These are phyloP conservation scores for Alternaria triticimaculans DNA, from an alignment of 2,329 filamentous ascomycete genomes.

Conservation along the genomic window DNA sequence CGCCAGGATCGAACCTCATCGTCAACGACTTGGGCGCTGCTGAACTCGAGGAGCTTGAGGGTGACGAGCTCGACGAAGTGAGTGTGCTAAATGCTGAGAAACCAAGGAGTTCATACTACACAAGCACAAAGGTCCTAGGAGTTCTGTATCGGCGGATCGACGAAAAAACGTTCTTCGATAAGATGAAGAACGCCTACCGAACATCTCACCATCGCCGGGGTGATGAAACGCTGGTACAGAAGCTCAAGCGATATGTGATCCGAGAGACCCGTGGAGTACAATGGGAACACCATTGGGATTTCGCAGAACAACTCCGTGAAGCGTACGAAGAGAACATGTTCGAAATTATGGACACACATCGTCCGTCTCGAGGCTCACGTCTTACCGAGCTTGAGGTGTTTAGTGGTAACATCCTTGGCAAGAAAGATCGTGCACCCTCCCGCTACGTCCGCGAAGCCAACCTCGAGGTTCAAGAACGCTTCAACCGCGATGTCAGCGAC, in stretches of 20 bases:
- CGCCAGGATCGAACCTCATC: conserved; percentile 50
- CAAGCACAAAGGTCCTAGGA: conserved; percentile 72
- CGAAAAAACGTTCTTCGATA: conserved; percentile 66
- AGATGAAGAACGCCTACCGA: conserved; percentile 31
- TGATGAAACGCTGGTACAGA: conserved; percentile 32
- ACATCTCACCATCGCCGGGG: conserved; percentile 1
- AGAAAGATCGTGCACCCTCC: conserved; percentile 49
- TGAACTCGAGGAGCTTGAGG: conserved; percentile 31
- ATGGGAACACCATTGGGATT: conserved; percentile 49
- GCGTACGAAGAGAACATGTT: conserved; percentile 60
- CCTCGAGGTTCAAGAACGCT: conserved; percentile 48
- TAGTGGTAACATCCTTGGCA: conserved; percentile 63
- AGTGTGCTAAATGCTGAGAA: conserved; percentile 53
- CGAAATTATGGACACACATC: conserved; percentile 54
- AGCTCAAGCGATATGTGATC: conserved; percentile 52
- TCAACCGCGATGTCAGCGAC: conserved; percentile 52
- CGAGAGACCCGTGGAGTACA: conserved; percentile 47
- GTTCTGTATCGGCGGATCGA: conserved; percentile 75
- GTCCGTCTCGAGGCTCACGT: conserved; percentile 34
- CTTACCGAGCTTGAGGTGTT: conserved; percentile 56
- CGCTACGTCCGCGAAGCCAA: conserved; percentile 39
- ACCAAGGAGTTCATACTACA: conserved; percentile 63
- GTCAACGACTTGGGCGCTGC: conserved; percentile 43
- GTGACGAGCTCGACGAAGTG: conserved; percentile 48
- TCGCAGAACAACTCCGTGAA: conserved; percentile 54